A percentile compares a stretch with the other conserved stretches of the same genome.
These are phyloP conservation scores for Mesostigma viride DNA, from an alignment of 139 green algal species.

Conservation along the genomic window DNA sequence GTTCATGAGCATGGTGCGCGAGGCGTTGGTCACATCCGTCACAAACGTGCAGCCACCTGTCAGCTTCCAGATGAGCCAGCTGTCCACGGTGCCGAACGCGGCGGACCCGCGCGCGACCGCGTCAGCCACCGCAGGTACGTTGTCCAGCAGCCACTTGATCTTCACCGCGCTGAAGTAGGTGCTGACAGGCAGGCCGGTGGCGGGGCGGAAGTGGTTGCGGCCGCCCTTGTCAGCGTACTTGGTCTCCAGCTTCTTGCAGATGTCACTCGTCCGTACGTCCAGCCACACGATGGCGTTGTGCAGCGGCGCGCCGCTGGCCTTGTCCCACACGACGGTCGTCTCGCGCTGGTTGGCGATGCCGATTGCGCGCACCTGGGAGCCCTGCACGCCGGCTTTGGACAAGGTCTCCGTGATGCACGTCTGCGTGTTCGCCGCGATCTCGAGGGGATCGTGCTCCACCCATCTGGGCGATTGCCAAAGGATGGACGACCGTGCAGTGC, in stretches of 20 bases:
- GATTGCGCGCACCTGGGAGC: slow-evolving; percentile 13
- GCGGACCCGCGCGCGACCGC: slow-evolving; percentile 33
- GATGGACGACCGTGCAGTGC: too few relatives aligned
- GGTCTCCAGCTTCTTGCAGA: slow-evolving; percentile 45
- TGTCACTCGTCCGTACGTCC: slow-evolving; percentile 64
- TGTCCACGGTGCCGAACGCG: slow-evolving; percentile 86
- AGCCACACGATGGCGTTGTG: slow-evolving; percentile 93
- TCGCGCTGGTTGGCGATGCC: slow-evolving; percentile 94
- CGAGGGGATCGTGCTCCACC: slow-evolving; percentile 81
- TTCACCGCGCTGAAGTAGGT: slow-evolving; percentile 95
- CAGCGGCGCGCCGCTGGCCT: slow-evolving; percentile 57
- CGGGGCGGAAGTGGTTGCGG: slow-evolving; percentile 43
- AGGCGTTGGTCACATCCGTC: slow-evolving; percentile 88
- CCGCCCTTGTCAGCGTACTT: slow-evolving; percentile 14
- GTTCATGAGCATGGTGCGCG: slow-evolving; percentile 84
- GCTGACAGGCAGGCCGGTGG: slow-evolving; percentile 80
- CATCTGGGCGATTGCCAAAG: too few relatives aligned
- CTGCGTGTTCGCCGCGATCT: slow-evolving; percentile 58
- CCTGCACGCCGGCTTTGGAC: slow-evolving; percentile 15
- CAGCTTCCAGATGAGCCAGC: slow-evolving; percentile 90
- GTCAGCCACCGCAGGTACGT: slow-evolving; percentile 55
- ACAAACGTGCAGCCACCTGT: slow-evolving; percentile 64
- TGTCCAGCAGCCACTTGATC: slow-evolving; percentile 79
- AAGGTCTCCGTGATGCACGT: slow-evolving; percentile 52
- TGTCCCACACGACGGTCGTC: slow-evolving; percentile 78